A percentile compares a stretch with the other conserved stretches of the same genome.
These are phyloP conservation scores for Cutaneotrichosporon dermatis DNA, from an alignment of 1,284 basidiomycete species.

Conservation along the genomic window DNA sequence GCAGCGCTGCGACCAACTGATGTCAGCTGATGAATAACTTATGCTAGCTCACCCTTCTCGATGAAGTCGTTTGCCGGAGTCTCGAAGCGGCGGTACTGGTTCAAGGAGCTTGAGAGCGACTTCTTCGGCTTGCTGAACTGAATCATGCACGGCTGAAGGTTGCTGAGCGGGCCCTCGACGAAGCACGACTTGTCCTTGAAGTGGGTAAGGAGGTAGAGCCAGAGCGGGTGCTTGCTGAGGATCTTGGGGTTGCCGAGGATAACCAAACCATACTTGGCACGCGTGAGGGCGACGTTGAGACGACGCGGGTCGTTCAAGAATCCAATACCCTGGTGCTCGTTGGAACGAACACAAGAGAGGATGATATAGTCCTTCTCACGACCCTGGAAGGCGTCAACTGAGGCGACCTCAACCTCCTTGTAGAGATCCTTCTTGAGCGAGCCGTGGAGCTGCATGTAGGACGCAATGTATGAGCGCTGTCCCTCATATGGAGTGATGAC, in stretches of 20 bases:
- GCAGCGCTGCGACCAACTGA: conserved; percentile 16
- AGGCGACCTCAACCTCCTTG: conserved; percentile 98
- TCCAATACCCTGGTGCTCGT: conserved; percentile 98
- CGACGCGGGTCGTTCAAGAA: conserved; percentile 97
- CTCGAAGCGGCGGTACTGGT: conserved; percentile 84
- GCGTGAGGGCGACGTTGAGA: conserved; percentile 92
- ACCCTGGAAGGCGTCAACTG: conserved; percentile 98
- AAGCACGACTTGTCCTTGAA: conserved; percentile 95
- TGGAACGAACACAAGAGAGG: conserved; percentile 95
- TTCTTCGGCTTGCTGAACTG: conserved; percentile 95
- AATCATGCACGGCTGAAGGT: conserved; percentile 96
- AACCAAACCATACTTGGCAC: conserved; percentile 96
- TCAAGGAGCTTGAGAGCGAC: conserved; percentile 76
- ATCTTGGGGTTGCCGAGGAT: conserved; percentile 98
- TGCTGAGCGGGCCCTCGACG: conserved; percentile 94
- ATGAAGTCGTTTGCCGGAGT: conserved; percentile 62
- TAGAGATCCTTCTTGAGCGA: conserved; percentile 97
- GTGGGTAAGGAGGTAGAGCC: conserved; percentile 97
- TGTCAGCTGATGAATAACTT: too few relatives aligned
- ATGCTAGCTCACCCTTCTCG: conserved; percentile 25
- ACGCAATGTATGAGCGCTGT: conserved; percentile 96
- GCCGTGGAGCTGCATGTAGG: conserved; percentile 99
- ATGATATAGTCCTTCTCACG: conserved; percentile 99
- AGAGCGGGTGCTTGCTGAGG: conserved; percentile 97
- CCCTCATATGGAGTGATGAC: conserved; percentile 99